Evolutionary conservation across 768 basidiomycete species (phyloP).

Genomic region (Favolaschia claudopus): DNA sequence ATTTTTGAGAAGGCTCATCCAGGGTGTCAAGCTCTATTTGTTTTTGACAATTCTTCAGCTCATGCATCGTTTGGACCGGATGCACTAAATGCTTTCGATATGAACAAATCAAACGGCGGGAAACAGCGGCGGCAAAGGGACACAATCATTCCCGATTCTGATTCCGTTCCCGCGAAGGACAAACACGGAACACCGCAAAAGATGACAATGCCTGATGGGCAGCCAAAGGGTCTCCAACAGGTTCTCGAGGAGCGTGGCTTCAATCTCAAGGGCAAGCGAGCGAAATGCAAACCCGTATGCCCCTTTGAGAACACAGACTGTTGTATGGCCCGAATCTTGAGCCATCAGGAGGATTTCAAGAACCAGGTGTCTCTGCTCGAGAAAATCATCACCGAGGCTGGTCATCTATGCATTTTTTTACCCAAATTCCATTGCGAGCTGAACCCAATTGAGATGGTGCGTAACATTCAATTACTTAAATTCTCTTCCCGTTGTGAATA

Average conservation of each 20-base stretch:
- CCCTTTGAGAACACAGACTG: slow-evolving; percentile 36
- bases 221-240: slow-evolving; percentile 45
- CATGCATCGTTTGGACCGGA: slow-evolving; percentile 43
- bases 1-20: slow-evolving; percentile 36
- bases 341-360: slow-evolving; percentile 38
- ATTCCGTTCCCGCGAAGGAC: slow-evolving; percentile 37
- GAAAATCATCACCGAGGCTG: neutral
- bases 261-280: slow-evolving; percentile 35
- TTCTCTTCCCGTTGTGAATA: neutral
- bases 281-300: no score
- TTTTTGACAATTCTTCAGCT: slow-evolving; percentile 38
- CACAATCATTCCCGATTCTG: slow-evolving; percentile 46
- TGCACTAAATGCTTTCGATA: slow-evolving; percentile 49
- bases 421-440: slow-evolving; percentile 42
- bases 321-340: slow-evolving; percentile 37
- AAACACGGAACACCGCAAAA: slow-evolving; percentile 39
- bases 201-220: slow-evolving; percentile 46
- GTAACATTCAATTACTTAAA: no score
- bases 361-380: slow-evolving; percentile 26
- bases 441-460: slow-evolving; percentile 46
- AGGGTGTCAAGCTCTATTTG: slow-evolving; percentile 26
- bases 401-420: neutral
- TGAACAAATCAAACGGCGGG: slow-evolving; percentile 51
- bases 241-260: slow-evolving; percentile 50
- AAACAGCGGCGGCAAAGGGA: slow-evolving; percentile 42